Evolutionary conservation across 1,284 basidiomycete species (phyloP).

Genomic region (Ganoderma boninense): DNA sequence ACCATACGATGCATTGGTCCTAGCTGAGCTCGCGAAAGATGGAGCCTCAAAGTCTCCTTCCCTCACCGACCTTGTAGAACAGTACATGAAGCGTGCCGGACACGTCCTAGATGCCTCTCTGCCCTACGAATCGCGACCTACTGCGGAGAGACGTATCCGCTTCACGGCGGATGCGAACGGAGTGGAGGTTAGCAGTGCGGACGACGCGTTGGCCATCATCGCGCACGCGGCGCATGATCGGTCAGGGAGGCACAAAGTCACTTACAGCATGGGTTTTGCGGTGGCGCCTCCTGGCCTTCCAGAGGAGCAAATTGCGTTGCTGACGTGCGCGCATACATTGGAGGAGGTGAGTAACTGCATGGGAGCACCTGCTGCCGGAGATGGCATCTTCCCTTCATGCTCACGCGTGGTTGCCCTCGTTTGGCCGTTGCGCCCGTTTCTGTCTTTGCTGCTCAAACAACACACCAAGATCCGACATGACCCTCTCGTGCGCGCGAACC

Average conservation of each 20-base stretch:
- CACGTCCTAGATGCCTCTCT: slow-evolving; percentile 53
- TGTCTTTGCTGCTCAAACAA: background rate
- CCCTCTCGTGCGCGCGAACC: slow-evolving; percentile 26
- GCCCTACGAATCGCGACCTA: slow-evolving; percentile 59
- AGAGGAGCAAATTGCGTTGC: slow-evolving; percentile 50
- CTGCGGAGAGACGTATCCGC: slow-evolving; percentile 42
- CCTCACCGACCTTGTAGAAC: slow-evolving; percentile 37
- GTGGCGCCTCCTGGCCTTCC: slow-evolving; percentile 46
- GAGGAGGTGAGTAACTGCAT: slow-evolving; percentile 56
- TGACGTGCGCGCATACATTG: slow-evolving; percentile 76
- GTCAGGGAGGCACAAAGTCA: slow-evolving; percentile 54
- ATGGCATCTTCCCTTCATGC: background rate
- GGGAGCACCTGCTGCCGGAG: background rate
- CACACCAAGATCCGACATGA: slow-evolving; percentile 52
- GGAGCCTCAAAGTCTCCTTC: slow-evolving; percentile 6
- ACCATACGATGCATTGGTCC: slow-evolving; percentile 33
- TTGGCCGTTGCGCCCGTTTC: background rate
- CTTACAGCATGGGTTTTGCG: slow-evolving; percentile 71
- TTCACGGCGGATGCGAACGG: slow-evolving; percentile 31
- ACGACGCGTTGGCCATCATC: slow-evolving; percentile 59
- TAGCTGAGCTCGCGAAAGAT: slow-evolving; percentile 29
- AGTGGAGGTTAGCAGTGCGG: slow-evolving; percentile 34
- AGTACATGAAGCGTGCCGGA: slow-evolving; percentile 53
- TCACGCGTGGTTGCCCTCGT: background rate
- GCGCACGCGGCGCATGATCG: slow-evolving; percentile 62